Evolutionary conservation across 106 monocot species (phyloP), one percentile per base, ranked within the genome.

Genomic region (Chionographis japonica): DNA sequence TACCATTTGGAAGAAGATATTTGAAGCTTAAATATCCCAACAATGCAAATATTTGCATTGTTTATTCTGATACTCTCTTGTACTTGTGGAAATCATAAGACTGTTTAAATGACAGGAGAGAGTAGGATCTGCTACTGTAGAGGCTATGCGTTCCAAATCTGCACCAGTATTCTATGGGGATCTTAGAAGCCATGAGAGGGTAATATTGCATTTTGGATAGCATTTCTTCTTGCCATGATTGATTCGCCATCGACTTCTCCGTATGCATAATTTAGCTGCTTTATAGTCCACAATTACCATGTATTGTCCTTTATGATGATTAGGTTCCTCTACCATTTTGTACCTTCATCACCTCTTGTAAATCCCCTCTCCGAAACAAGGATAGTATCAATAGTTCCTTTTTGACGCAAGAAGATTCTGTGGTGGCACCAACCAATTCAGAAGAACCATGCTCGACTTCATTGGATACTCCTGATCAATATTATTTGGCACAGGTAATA

Each of bases 401-500:
- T 51, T 50, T 37, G 63, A 62, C 1, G 19, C 50, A 62, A 66
- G n/a, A 71, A 69, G 58, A 68, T 42, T 61, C 43, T n/a, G 17
- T 40, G 5, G 12, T 35, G 49, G 55, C 68, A 11, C 53, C 56
- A 38, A 20, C 55, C 20, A 15, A 61, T 52, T 72, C 66, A 55
- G 75, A 75, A 35, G 86, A 86, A 63, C 20, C 65, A 57, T 71
- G 58, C 37, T 80, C 82, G 27, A 64, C 50, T 49, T 59, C 52
- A 60, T 68, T 61, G 46, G 69, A 75, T 66, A 50, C 37, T 60
- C 57, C 53, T 63, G 68, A 84, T 54, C 76, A 80, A 70, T 16
- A 89, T 60, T 97, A 89, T 85, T 75, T 97, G 71, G 95, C 95
- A 38, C 95, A 97, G 86, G 95, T 92, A 79, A 58, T 9, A 16